Evolutionary conservation across 306 rosid species (phyloP).

Genomic region (Fragaria ananassa): DNA sequence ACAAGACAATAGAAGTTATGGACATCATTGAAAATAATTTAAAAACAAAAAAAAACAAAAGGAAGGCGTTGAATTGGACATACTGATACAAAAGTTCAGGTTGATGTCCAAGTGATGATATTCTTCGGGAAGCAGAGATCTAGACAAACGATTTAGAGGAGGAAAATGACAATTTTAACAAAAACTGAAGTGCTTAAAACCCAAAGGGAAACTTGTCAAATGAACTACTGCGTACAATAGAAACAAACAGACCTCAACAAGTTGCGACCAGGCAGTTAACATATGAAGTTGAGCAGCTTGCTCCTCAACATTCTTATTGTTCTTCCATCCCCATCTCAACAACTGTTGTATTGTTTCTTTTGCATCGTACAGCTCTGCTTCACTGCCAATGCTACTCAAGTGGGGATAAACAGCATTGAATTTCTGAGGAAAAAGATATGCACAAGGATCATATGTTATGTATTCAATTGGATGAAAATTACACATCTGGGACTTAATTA

Average conservation of each 20-base stretch:
- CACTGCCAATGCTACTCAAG: slow-evolving; percentile 59
- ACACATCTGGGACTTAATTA: slow-evolving; percentile 15
- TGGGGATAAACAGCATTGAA: slow-evolving; percentile 64
- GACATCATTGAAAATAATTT: not conserved
- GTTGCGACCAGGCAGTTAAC: slow-evolving; percentile 96
- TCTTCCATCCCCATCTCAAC: slow-evolving; percentile 98
- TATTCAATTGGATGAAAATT: slow-evolving; percentile 15
- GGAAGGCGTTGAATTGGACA: slow-evolving; percentile 26
- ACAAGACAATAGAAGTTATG: slow-evolving; percentile 20
- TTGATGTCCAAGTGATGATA: slow-evolving; percentile 74
- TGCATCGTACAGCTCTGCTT: slow-evolving; percentile 65
- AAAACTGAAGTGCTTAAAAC: not conserved
- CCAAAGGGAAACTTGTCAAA: not conserved
- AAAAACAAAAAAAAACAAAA: not conserved
- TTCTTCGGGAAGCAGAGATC: slow-evolving; percentile 88
- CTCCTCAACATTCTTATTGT: slow-evolving; percentile 95
- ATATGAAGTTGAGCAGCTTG: slow-evolving; percentile 98
- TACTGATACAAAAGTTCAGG: slow-evolving; percentile 88
- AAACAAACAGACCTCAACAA: slow-evolving; percentile 70
- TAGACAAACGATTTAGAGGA: slow-evolving; percentile 10
- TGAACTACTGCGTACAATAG: not conserved
- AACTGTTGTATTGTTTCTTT: slow-evolving; percentile 80
- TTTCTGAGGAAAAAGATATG: slow-evolving; percentile 52
- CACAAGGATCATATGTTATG: slow-evolving; percentile 17
- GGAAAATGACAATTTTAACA: slow-evolving; percentile 13